Evolutionary conservation across 352 stramenopile genomes (phyloP).

Genomic region (Pythium apleroticum): DNA sequence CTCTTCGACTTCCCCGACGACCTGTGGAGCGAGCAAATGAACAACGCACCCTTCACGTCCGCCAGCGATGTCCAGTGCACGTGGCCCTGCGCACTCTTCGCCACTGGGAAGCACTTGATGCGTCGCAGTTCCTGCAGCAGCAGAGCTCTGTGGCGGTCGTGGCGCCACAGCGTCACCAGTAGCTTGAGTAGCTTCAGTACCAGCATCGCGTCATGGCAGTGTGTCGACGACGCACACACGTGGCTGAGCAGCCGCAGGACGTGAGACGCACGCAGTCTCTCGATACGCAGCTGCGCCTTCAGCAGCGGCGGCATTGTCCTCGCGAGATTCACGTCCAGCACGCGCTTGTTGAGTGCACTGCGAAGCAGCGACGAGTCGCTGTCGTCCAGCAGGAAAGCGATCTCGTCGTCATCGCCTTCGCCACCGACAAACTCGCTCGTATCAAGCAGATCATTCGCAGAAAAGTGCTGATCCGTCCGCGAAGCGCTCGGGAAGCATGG

Average conservation of each 20-base stretch:
- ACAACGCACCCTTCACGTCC: constrained; percentile 15
- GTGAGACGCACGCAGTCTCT: constrained; percentile 63
- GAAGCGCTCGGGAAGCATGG: constrained; percentile 42
- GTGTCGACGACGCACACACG: constrained; percentile 17
- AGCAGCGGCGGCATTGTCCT: constrained; percentile 38
- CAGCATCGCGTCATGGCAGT: constrained; percentile 39
- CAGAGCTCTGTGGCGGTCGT: constrained; percentile 45
- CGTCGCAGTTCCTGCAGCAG: constrained; percentile 62
- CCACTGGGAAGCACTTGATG: constrained; percentile 71
- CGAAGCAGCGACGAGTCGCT: constrained; percentile 13
- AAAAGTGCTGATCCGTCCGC: not conserved
- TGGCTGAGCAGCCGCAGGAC: constrained; percentile 50
- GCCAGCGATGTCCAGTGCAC: constrained; percentile 17
- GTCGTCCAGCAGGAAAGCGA: constrained; percentile 11
- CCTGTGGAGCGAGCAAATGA: constrained; percentile 9
- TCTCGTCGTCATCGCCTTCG: constrained; percentile 12
- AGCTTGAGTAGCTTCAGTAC: constrained; percentile 46
- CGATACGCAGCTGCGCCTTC: constrained; percentile 62
- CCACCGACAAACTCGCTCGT: constrained; percentile 31
- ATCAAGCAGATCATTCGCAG: constrained; percentile 43
- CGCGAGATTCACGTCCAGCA: constrained; percentile 48
- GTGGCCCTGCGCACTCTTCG: constrained; percentile 22
- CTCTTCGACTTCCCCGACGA: constrained; percentile 2
- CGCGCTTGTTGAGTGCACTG: constrained; percentile 47
- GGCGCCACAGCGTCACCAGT: constrained; percentile 57